phyloP scores from a whole-genome alignment of 139 green algal species.

The Marvania coccoides region DNA sequence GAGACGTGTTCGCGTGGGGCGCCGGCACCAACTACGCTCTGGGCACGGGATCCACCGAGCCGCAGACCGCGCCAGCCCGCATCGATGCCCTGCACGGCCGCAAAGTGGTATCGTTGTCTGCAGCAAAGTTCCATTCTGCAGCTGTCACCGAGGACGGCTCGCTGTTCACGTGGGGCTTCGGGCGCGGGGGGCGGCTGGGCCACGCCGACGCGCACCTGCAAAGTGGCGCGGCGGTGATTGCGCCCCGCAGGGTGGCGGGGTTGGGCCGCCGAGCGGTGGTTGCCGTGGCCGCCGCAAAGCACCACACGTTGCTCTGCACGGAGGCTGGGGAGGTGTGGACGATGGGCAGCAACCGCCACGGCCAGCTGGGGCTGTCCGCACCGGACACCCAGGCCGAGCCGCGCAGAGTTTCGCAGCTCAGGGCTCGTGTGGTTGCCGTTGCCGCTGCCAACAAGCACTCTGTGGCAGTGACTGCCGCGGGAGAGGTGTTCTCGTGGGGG shows the following conservation, averaged over 20 bases:
- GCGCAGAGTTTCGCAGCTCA: slow-evolving; percentile 40
- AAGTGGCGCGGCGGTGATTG: slow-evolving; percentile 61
- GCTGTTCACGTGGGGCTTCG: slow-evolving; percentile 83
- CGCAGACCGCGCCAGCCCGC: slow-evolving; percentile 35
- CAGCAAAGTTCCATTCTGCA: slow-evolving; percentile 84
- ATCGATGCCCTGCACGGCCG: slow-evolving; percentile 47
- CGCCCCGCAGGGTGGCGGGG: slow-evolving; percentile 33
- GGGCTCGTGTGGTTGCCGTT: slow-evolving; percentile 37
- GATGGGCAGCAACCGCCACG: slow-evolving; percentile 68
- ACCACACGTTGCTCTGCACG: slow-evolving; percentile 79
- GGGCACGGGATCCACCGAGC: slow-evolving; percentile 59
- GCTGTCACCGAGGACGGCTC: slow-evolving; percentile 58
- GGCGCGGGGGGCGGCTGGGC: slow-evolving; percentile 75
- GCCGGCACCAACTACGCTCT: slow-evolving; percentile 89
- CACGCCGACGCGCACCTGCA: slow-evolving; percentile 80
- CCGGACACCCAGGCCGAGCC: slow-evolving; percentile 71
- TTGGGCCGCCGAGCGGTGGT: slow-evolving; percentile 24
- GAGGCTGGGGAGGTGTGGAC: slow-evolving; percentile 68
- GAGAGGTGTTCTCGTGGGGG: slow-evolving; percentile 78
- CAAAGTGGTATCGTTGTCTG: slow-evolving; percentile 41
- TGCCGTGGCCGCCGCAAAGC: slow-evolving; percentile 68
- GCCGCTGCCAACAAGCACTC: slow-evolving; percentile 83
- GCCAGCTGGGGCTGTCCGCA: slow-evolving; percentile 58
- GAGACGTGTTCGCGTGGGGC: slow-evolving; percentile 77
- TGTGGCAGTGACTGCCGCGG: slow-evolving; percentile 53